Conservation (phyloP, 805 yeast species). For the Ogataea saltuana region DNA sequence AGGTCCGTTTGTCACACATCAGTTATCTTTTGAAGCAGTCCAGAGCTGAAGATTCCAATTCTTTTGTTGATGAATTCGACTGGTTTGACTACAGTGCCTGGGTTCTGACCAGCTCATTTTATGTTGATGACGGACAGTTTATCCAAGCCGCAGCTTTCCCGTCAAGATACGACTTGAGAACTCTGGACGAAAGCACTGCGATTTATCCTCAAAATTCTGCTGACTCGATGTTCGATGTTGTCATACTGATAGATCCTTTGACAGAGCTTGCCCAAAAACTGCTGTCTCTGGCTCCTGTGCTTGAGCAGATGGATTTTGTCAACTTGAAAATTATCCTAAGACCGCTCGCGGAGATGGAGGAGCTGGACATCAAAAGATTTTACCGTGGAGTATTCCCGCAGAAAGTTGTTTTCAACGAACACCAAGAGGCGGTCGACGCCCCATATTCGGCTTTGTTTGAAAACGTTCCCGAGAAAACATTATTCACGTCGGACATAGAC, state of each 20-base stretch:
- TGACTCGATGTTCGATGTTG: slow-evolving; percentile 45
- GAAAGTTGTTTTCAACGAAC: slow-evolving; percentile 32
- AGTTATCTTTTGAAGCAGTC: slow-evolving; percentile 6
- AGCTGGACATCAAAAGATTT: slow-evolving; percentile 56
- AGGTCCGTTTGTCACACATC: slow-evolving; percentile 40
- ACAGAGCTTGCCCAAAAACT: slow-evolving; percentile 67
- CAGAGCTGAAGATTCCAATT: background rate
- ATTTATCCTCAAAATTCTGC: slow-evolving; percentile 5
- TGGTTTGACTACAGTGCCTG: slow-evolving; percentile 29
- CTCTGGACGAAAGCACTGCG: slow-evolving; percentile 7
- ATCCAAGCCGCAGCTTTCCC: slow-evolving; percentile 22
- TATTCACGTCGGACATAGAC: slow-evolving; percentile 58
- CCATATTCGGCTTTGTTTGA: slow-evolving; percentile 38
- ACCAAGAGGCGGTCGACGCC: slow-evolving; percentile 32
- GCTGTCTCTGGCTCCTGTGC: slow-evolving; percentile 42
- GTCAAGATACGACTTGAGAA: slow-evolving; percentile 20
- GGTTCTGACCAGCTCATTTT: slow-evolving; percentile 26
- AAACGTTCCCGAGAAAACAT: slow-evolving; percentile 50
- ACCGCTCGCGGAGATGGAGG: slow-evolving; percentile 47
- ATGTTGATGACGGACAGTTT: slow-evolving; percentile 33
- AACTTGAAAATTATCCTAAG: slow-evolving; percentile 55
- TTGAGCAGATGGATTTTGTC: slow-evolving; percentile 49
- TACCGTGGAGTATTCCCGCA: slow-evolving; percentile 49
- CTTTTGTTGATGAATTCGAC: slow-evolving; percentile 17
- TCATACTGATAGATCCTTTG: slow-evolving; percentile 70